phyloP scores from a whole-genome alignment of 768 basidiomycete genomes.

The Lyophyllum atratum region DNA sequence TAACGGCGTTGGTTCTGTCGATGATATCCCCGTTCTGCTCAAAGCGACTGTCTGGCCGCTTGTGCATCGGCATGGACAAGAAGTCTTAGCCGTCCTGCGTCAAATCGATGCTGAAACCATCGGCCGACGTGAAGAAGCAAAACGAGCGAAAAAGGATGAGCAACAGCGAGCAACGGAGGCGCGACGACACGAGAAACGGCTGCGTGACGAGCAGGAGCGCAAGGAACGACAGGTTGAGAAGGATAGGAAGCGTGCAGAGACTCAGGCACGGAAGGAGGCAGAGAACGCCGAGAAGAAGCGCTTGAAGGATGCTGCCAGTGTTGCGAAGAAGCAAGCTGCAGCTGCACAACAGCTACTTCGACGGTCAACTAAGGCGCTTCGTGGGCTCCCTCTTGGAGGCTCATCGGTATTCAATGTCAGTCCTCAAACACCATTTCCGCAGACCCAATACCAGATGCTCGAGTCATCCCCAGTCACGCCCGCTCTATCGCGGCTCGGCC shows the following conservation, averaged over 20 bases:
- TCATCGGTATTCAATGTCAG: neutral
- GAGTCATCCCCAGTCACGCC: neutral
- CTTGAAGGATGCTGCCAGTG: neutral
- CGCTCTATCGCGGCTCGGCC: neutral
- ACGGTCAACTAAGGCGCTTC: neutral
- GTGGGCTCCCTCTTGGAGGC: neutral
- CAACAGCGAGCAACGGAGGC: neutral
- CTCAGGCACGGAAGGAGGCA: slow-evolving; percentile 2
- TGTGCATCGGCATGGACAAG: slow-evolving; percentile 19
- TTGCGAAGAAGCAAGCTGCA: neutral
- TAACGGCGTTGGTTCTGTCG: slow-evolving; percentile 13
- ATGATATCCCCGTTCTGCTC: slow-evolving; percentile 7
- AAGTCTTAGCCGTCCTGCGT: slow-evolving; percentile 18
- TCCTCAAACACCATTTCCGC: neutral
- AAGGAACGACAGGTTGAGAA: slow-evolving; percentile 4
- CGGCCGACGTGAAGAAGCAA: neutral
- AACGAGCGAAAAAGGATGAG: neutral
- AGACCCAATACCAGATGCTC: neutral
- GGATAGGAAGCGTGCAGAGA: slow-evolving; percentile 3
- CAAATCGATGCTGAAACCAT: slow-evolving; percentile 4
- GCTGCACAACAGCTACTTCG: neutral
- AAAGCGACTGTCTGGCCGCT: slow-evolving; percentile 10
- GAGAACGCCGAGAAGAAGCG: slow-evolving; percentile 4
- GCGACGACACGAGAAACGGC: no score
- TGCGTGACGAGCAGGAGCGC: neutral